Evolutionary conservation across 1,284 basidiomycete genomes (phyloP), one percentile per base, ranked within the genome.

Genomic region (Flammula alnicola): DNA sequence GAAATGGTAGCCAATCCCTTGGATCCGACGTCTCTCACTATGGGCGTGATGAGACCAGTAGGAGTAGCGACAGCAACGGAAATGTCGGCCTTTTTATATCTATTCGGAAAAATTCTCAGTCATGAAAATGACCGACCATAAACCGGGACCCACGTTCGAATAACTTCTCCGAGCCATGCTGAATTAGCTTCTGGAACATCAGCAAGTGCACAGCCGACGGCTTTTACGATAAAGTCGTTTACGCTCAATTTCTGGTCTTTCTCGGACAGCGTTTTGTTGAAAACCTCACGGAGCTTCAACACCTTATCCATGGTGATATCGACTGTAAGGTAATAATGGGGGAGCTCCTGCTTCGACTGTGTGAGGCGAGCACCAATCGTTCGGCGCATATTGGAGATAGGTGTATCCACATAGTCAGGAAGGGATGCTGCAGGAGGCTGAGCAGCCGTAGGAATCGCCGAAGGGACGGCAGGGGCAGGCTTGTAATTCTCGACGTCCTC

Each of bases 151-250:
- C 70, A 95, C 93, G 93, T 91, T 71, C 96, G 79, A 70, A 99
- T 97, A 49, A 86, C 83, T 63, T 99, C 97, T 60, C 95, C 96
- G 61, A 98, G 74, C 96, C 96, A 99, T 14, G 95, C 93, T 47
- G 95, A 93, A 79, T 99, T 99, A 58, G 89, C 95, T 70, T 99
- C 97, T 47, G 97, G 97, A 25, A 99, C 96, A 67, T 99, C 95
- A 47, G 82, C 80, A 49, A 98, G 81, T 3, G 97, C 96, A 59
- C 94, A 88, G 7, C 89, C 86, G 36, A 91, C 86, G 5, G 94
- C 97, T 77, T 99, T 99, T 69, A 98, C 86, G 63, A 99, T 86
- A 68, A 99, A 99, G 76, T 99, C 97, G 70, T 98, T 98, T 51
- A 99, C 93, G 57, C 92, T 95, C 54, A 99, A 83, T 79, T 99